phyloP scores from a whole-genome alignment of 208 protist species.

The Leishmania guyanensis region DNA sequence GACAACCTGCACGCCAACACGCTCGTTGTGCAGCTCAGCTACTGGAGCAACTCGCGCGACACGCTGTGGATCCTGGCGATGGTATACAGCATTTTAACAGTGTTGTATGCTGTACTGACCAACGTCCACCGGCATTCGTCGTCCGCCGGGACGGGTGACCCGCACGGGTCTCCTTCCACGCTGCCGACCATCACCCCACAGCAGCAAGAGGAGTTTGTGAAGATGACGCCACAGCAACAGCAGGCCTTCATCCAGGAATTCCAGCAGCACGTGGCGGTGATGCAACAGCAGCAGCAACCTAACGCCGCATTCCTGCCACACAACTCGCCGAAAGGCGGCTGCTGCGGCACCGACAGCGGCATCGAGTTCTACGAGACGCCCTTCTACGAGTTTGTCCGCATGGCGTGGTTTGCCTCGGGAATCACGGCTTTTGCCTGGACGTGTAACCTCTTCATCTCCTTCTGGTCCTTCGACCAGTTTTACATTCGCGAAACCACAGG shows the following conservation, averaged over 20 bases:
- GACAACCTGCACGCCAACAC: slow-evolving; percentile 60
- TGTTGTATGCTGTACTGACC: slow-evolving; percentile 64
- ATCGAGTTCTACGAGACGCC: slow-evolving; percentile 84
- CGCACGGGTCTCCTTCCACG: neutral
- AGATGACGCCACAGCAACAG: slow-evolving; percentile 55
- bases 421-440: slow-evolving; percentile 67
- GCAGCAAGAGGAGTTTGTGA: slow-evolving; percentile 41
- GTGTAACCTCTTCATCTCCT: slow-evolving; percentile 59
- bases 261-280: slow-evolving; percentile 35
- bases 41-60: slow-evolving; percentile 65
- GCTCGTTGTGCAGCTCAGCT: slow-evolving; percentile 64
- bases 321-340: slow-evolving; percentile 15
- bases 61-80: slow-evolving; percentile 78
- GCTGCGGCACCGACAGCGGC: slow-evolving; percentile 34
- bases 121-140: slow-evolving; percentile 41
- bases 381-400: slow-evolving; percentile 82
- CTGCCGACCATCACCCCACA: slow-evolving; percentile 37
- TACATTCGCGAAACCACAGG: slow-evolving; percentile 53
- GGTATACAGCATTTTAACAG: slow-evolving; percentile 54
- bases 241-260: slow-evolving; percentile 47
- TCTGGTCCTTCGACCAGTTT: slow-evolving; percentile 59
- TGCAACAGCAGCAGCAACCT: slow-evolving; percentile 32
- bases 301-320: neutral
- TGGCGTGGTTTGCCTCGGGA: slow-evolving; percentile 80
- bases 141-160: neutral